Evolutionary conservation across 1,139 yeast genomes (phyloP), one percentile per base, ranked within the genome.

Genomic region (Kluyveromyces sp.): DNA sequence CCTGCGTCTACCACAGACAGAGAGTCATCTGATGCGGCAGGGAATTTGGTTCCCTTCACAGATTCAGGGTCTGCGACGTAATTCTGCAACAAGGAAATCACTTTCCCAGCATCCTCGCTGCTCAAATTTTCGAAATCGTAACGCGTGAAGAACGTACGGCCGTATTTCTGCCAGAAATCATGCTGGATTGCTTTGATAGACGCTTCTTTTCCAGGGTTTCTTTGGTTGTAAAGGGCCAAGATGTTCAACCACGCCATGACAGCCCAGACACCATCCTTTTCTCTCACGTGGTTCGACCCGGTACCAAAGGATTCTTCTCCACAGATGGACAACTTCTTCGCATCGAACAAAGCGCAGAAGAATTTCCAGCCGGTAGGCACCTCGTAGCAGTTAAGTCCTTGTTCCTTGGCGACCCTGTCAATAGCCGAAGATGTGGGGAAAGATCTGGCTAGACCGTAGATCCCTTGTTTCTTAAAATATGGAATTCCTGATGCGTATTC

Each of bases 291-390:
- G 68, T 92, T 84, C 19, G 96, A 87, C 35, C 98, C 98, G 22
- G 98, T 92, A 60, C 98, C 98, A 58, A 92, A 92, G 36, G 95
- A 83, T 68, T 92, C 98, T 68, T 92, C 98, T 53, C 98, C 98
- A 69, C 98, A 94, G 58, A 92, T 92, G 50, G 96, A 85, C 59
- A 92, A 75, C 67, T 88, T 88, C 58, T 86, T 78, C 39, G 94
- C 89, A 62, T 92, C 98, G 57, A 92, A 92, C 53, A 92, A 71
- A 4, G 95, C 89, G 66, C 97, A 88, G 75, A 92, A 92, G 63
- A 92, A 92, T 67, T 92, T 92, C 98, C 98, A 92, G 34, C 98
- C 98, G 17, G 98, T 92, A 47, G 98, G 98, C 3, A 94, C 98
- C 67, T 92, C 98, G 67, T 92, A 92, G 51, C 82, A 72, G 43